Conservation (phyloP, 1,284 basidiomycete genomes). For the Cryptococcus deneoformans region DNA sequence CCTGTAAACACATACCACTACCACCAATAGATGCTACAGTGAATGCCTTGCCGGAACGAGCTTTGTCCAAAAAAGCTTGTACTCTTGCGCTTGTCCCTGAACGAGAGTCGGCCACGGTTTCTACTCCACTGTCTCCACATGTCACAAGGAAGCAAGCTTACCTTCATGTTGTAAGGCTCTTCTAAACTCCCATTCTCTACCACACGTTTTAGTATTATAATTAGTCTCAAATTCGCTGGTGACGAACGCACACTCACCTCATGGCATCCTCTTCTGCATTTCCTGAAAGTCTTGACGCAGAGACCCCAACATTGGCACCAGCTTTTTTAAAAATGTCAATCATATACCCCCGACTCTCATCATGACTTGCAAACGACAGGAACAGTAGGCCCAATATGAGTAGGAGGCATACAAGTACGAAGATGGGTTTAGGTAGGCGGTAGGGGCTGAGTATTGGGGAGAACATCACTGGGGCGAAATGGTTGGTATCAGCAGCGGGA, state of each 20-base stretch:
- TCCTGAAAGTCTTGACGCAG: background rate
- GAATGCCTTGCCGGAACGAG: constrained; percentile 30
- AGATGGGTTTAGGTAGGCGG: constrained; percentile 7
- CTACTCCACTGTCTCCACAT: background rate
- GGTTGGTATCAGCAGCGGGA: no score
- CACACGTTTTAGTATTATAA: constrained; percentile 15
- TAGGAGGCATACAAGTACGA: constrained; percentile 4
- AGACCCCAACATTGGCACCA: background rate
- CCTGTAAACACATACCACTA: constrained; percentile 25
- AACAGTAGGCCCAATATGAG: constrained; percentile 8
- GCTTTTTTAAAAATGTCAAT: constrained; percentile 8
- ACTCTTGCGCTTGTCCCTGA: constrained; percentile 35
- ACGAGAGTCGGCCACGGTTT: background rate
- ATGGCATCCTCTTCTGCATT: background rate
- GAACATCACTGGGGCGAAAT: no score
- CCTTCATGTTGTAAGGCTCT: constrained; percentile 38
- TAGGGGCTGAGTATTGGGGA: background rate
- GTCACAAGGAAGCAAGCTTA: background rate
- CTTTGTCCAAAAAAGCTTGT: constrained; percentile 36
- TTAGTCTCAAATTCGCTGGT: background rate
- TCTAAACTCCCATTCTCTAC: constrained; percentile 35
- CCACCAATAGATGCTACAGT: constrained; percentile 44
- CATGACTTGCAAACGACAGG: constrained; percentile 5
- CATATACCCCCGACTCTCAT: constrained; percentile 5
- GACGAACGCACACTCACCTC: background rate